Evolutionary conservation across 2,329 filamentous ascomycete species (phyloP), one percentile per base, ranked within the genome.

Genomic region (Elsinoe batatas): DNA sequence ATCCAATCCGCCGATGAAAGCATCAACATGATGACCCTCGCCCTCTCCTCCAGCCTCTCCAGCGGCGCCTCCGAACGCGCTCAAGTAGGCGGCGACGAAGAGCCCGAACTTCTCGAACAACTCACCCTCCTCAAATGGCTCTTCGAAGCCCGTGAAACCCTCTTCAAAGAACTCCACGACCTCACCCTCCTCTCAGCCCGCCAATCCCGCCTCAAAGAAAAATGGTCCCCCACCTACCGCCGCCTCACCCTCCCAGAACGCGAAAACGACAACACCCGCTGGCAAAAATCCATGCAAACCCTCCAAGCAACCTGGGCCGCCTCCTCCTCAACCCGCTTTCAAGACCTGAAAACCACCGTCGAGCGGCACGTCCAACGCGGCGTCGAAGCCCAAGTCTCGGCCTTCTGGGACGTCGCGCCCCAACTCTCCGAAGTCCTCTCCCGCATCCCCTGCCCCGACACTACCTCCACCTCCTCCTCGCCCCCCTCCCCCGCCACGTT

Each of bases 361-460:
- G 89, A 95, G 67, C 79, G 84, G 62, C 93, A 93, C 56, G 91
- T 95, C 18, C 83, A 84, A 17, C 83, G 88, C 8, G 93, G 91
- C 13, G 89, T 97, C 10, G 90, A 96, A 67, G 81, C 89, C 56
- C 93, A 97, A 71, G 79, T 96, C 2, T 91, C 86, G 8, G 91
- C 91, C 0, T 98, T 97, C 69, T 98, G 93, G 93, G 93, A 98
- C 66, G 95, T 97, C 64, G 91, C 91, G 1, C 93, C 93, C 2
- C 83, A 84, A 3, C 78, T 98, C 0, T 78, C 85, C 22, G 79
- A 83, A 13, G 76, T 97, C 46, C 79, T 95, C 10, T 87, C 95
- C 58, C 86, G 87, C 64, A 84, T 96, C 18, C 91, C 90, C 0
- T 67, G 17, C 5, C 17, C 38, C 12, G 26, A 30, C 26, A 13